phyloP scores from a whole-genome alignment of 495 filamentous ascomycete species.

The Trichoderma gamsii region DNA sequence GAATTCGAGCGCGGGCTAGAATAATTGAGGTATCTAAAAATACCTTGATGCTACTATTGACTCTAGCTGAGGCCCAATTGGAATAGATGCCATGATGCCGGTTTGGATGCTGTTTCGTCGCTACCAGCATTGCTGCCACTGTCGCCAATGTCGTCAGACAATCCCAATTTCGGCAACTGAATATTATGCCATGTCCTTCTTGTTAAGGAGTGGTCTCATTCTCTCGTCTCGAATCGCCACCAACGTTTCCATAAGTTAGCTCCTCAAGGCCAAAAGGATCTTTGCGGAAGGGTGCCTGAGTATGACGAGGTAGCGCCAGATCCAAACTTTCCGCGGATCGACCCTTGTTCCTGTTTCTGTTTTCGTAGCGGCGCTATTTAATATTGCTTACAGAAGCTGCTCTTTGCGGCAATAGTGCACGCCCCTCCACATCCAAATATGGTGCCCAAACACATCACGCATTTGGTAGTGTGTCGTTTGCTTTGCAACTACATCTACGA shows the following conservation, averaged over 20 bases:
- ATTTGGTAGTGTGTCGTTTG: no score
- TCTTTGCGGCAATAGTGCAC: no score
- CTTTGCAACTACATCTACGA: no score
- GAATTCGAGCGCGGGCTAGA: background rate
- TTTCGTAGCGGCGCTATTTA: no score
- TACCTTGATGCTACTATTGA: background rate
- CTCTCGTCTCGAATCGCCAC: background rate
- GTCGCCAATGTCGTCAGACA: background rate
- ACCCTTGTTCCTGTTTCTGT: background rate
- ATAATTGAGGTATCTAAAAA: background rate
- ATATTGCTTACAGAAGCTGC: no score
- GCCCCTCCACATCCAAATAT: no score
- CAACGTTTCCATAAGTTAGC: background rate
- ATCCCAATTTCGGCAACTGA: background rate
- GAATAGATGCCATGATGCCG: background rate
- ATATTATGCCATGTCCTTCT: background rate
- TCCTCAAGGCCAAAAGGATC: background rate
- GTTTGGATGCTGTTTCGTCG: background rate
- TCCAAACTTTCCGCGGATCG: background rate
- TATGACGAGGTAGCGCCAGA: background rate
- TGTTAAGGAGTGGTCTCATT: background rate
- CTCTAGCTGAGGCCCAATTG: background rate
- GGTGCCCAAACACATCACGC: no score
- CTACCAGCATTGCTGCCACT: background rate
- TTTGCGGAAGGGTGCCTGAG: background rate